phyloP scores from a whole-genome alignment of 495 filamentous ascomycete species.

The Massariosphaeria phaeospora region DNA sequence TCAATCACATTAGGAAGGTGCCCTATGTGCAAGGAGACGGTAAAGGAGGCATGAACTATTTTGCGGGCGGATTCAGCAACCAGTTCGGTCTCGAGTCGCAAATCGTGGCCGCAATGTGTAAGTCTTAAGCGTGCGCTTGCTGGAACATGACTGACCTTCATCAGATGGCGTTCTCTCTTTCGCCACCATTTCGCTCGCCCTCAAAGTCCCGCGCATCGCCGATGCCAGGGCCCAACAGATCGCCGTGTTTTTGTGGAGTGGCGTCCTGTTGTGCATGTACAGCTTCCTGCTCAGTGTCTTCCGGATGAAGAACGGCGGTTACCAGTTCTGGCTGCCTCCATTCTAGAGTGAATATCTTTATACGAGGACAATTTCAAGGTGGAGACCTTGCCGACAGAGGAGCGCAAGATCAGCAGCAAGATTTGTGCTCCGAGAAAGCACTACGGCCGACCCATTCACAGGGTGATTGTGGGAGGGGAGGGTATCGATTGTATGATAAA shows the following conservation, averaged over 20 bases:
- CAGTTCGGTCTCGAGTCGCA: slow-evolving; percentile 96
- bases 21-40: slow-evolving; percentile 92
- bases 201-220: slow-evolving; percentile 84
- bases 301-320: slow-evolving; percentile 88
- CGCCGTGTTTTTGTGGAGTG: slow-evolving; percentile 76
- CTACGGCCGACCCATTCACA: too few species aligned
- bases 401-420: too few species aligned
- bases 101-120: slow-evolving; percentile 93
- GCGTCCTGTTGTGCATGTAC: slow-evolving; percentile 74
- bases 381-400: too few species aligned
- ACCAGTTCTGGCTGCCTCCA: slow-evolving; percentile 89
- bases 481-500: too few species aligned
- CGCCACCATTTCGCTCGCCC: slow-evolving; percentile 76
- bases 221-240: slow-evolving; percentile 75
- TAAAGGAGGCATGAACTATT: slow-evolving; percentile 80
- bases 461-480: too few species aligned
- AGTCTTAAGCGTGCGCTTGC: slow-evolving; percentile 41
- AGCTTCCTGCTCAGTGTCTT: slow-evolving; percentile 93
- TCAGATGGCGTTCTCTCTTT: slow-evolving; percentile 90
- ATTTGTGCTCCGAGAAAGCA: too few species aligned
- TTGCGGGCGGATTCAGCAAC: slow-evolving; percentile 89
- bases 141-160: slow-evolving; percentile 4
- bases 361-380: too few species aligned
- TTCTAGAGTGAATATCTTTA: slow-evolving; percentile 61
- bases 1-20: slow-evolving; percentile 94